These are phyloP conservation scores for Panaeolus cyanescens DNA, from an alignment of 768 basidiomycete genomes.

Conservation along the genomic window DNA sequence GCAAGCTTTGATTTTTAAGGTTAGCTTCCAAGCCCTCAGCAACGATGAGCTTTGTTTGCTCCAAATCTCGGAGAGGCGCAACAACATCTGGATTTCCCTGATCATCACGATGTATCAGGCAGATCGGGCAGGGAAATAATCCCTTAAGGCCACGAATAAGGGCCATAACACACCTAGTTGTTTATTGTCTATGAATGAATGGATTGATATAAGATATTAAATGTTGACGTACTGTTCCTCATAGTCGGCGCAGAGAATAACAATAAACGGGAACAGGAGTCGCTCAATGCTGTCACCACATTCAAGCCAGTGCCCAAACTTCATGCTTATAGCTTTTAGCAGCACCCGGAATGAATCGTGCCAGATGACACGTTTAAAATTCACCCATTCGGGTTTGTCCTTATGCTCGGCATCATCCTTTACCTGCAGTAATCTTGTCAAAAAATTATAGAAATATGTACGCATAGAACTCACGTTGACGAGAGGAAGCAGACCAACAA, in stretches of 20 bases:
- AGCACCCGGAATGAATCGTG: conserved; percentile 33
- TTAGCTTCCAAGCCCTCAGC: conserved; percentile 4
- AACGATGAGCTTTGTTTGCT: neutral
- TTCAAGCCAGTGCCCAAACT: neutral
- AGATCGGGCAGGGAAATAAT: conserved; percentile 35
- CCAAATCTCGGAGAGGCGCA: conserved; percentile 3
- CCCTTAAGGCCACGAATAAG: conserved; percentile 27
- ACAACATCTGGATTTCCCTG: conserved; percentile 2
- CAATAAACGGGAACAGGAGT: neutral
- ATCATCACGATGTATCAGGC: conserved; percentile 26
- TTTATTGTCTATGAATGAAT: neutral
- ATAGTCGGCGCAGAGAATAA: neutral
- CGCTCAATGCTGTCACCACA: neutral
- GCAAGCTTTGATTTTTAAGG: conserved; percentile 9
- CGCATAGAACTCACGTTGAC: conserved; percentile 27
- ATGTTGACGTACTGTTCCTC: too few species aligned
- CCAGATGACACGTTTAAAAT: conserved; percentile 39
- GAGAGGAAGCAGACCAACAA: conserved; percentile 40
- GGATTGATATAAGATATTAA: conserved; percentile 6
- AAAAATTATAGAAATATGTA: neutral
- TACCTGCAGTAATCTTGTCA: conserved; percentile 14
- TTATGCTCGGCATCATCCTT: conserved; percentile 24
- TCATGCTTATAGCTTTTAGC: conserved; percentile 20
- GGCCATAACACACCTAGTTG: conserved; percentile 34
- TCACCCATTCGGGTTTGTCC: conserved; percentile 29